Base-by-base conservation (phyloP, 2,329 filamentous ascomycete species). In the Penicillium thymicola region DNA sequence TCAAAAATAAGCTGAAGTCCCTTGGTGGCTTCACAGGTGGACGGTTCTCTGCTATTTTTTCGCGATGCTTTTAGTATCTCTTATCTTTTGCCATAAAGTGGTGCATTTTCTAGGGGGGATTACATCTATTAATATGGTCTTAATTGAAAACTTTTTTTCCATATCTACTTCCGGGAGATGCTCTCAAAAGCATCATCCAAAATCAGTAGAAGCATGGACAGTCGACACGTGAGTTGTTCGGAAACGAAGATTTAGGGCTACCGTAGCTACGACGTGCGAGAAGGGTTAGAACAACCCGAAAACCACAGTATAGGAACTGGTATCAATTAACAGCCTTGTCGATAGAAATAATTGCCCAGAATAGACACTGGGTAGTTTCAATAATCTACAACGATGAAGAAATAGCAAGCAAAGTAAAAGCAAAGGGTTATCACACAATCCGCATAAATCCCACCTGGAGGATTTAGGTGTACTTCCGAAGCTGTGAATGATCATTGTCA, bases 401-500 rank as follows among this genome's bases (percentile, higher is more conserved):
- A 40, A 27, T 27, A 61, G 11, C 10, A 52, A 50, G 30, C 36
- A 45, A 52, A 55, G 27, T 38, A 18, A 57, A 54, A 36, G 34
- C 38, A 57, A 50, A 49, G 27, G 21, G 43, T 54, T 43, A 52
- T 64, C 63, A 59, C 62, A 51, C 40, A 55, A 34, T 59, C 55
- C 59, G 48, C 58, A 43, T 51, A 44, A 53, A 49, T 41, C 18
- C 40, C 51, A 18, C 11, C n/a, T n/a, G 23, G 23, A 46, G 16
- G 10, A 36, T 42, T 59, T 44, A 72, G 49, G 68, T 70, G 54
- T 73, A 73, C 64, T 73, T 73, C 47, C 71, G 71, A 46, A 73
- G 71, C 71, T 73, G 54, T 40, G 25, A 48, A 40, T 9, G 38
- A 59, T 9, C 40, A 25, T 50, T 30, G 58, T 64, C 44, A 64